Conservation (phyloP, 352 stramenopile genomes). For the Phytophthora pluvialis region DNA sequence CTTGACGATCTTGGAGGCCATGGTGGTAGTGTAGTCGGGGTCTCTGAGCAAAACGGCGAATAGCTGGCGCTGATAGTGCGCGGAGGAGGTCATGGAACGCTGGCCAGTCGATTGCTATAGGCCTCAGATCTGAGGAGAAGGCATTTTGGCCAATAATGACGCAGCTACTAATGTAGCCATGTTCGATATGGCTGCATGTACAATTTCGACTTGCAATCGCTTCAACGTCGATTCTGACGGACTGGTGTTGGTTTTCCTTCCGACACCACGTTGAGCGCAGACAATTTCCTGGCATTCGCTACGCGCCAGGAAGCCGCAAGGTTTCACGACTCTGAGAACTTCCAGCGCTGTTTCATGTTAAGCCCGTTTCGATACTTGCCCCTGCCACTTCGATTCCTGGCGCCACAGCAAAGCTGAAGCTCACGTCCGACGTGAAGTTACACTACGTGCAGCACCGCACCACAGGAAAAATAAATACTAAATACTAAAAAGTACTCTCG, state of each 20-base stretch:
- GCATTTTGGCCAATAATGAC: slow-evolving; percentile 7
- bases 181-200: background rate
- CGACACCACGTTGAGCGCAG: no score
- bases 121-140: slow-evolving; percentile 33
- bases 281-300: no score
- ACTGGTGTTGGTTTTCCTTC: no score
- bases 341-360: background rate
- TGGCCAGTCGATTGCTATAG: slow-evolving; percentile 40
- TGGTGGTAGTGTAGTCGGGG: slow-evolving; percentile 49
- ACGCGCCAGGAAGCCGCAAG: no score
- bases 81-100: slow-evolving; percentile 5
- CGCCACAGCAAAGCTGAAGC: slow-evolving; percentile 6
- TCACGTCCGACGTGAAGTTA: slow-evolving; percentile 13
- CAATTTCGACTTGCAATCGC: no score
- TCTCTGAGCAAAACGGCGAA: slow-evolving; percentile 42
- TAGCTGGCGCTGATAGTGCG: background rate
- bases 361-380: background rate
- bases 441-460: slow-evolving; percentile 1
- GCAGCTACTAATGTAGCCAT: background rate
- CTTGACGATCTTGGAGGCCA: slow-evolving; percentile 90
- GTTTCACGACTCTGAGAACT: background rate
- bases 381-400: background rate
- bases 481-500: background rate
- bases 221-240: no score
- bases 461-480: slow-evolving; percentile 7